Evolutionary conservation across 306 rosid genomes (phyloP), one percentile per base, ranked within the genome.

Genomic region (Cicer judaicum): DNA sequence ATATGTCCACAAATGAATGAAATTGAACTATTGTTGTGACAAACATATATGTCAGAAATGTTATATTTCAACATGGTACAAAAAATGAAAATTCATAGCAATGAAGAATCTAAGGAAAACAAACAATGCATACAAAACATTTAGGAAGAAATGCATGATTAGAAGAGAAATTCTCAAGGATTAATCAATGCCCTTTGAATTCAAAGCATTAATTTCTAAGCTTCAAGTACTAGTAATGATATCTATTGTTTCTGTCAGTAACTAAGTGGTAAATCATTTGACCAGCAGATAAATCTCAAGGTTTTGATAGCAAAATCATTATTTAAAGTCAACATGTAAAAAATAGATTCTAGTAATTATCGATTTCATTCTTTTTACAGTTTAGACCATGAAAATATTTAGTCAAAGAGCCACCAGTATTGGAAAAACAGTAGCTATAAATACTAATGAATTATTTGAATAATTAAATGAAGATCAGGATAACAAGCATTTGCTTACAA

Each of bases 121-220:
- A 73, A 73, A 52, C 67, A 55, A 74, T 46, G 39, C 40, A 69
- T 21, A 9, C 49, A 73, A 68, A 69, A 64, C 36, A 68, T 46
- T 40, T 18, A 34, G 53, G 52, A 34, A 68, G 44, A 21, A 8
- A 8, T 14, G 9, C 8, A 36, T 29, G 53, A 29, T 7, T 39
- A 68, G 48, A 54, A 24, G 1, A 74, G n/a, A 46, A 38, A 36
- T 2, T 34, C 34, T 21, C 67, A 48, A 70, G 54, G 76, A 64
- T 64, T 48, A 52, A 75, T 15, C 68, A 52, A 75, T 39, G n/a
- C 10, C 16, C 55, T 55, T 79, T 46, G 66, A 72, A 38, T 64
- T 68, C 73, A 47, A 68, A 56, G 34, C 61, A 73, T 62, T 53
- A 56, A 2, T 19, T 57, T 57, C 10, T 75, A 13, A 54, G 42